Base-by-base conservation (phyloP, 192 early-diverging fungal genomes). In the Spizellomyces sp. region DNA sequence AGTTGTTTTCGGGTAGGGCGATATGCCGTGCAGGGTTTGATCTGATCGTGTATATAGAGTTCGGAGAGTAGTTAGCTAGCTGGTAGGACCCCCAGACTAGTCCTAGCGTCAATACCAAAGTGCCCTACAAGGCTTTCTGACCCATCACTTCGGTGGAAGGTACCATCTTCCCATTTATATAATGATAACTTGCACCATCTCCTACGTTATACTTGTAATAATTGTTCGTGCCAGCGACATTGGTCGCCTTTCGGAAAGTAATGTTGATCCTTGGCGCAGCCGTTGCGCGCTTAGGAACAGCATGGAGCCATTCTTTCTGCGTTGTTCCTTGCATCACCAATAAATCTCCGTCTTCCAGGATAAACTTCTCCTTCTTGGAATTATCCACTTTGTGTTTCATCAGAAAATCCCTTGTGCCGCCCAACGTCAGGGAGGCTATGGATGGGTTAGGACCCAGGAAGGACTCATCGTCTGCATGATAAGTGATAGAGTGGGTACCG, bases 391-490 rank as follows among this genome's bases (percentile, higher is more conserved):
- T 69, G 57, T 58, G 27, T 55, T 60, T 60, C 67, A 69, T 60
- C 27, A 69, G 7, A 69, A 69, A 69, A 6, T 69, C 67, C 8
- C 67, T n/a, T 2, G 57, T 15, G 2, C 56, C 54, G 9, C 67
- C 67, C 12, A 69, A 58, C 41, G 56, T 17, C 17, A 69, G 52
- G 0, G 56, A 60, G 15, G 67, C 67, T 19, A 69, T 69, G 22
- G 58, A 60, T 0, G 67, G 67, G 58, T 61, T 60, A 14, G 55
- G 55, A 19, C 67, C 67, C 0, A 69, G 57, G 57, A 69, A 69
- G 10, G 67, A 22, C 46, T 69, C 67, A 55, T 69, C 67, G 45
- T 69, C 67, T 9, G 67, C 57, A 44, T 69, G 67, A 55, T 69
- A 69, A 43, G 57, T 41, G 9, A 69, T 69, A 55, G 10, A 17